Conservation (phyloP, 1,139 yeast genomes). For the Ogataea hybrid region DNA sequence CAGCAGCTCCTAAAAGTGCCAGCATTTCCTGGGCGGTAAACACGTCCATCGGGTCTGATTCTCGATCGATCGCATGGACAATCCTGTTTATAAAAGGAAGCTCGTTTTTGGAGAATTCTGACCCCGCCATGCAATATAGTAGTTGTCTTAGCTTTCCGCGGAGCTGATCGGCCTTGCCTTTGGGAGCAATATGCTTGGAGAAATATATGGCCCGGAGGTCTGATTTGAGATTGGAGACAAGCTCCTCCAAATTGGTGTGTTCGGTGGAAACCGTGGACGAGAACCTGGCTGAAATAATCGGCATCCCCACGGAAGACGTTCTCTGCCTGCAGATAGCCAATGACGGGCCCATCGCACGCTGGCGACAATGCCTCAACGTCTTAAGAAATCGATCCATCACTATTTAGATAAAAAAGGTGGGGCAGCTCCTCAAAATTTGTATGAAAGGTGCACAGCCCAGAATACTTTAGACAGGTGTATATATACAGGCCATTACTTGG, state of each 20-base stretch:
- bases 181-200: slow-evolving; percentile 26
- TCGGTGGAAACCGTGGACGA: slow-evolving; percentile 11
- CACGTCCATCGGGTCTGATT: slow-evolving; percentile 24
- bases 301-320: too few species aligned
- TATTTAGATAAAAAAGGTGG: slow-evolving; percentile 5
- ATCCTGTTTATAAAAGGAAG: slow-evolving; percentile 28
- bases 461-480: not conserved
- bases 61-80: slow-evolving; percentile 29
- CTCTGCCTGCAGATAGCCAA: too few species aligned
- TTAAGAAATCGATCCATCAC: not conserved
- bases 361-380: not conserved
- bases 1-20: slow-evolving; percentile 21
- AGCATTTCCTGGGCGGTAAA: slow-evolving; percentile 27
- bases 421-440: slow-evolving; percentile 2
- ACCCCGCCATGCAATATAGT: slow-evolving; percentile 19
- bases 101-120: slow-evolving; percentile 25
- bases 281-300: not conserved
- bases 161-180: slow-evolving; percentile 25
- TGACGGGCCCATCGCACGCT: not conserved
- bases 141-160: slow-evolving; percentile 22
- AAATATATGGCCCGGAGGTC: slow-evolving; percentile 27
- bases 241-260: slow-evolving; percentile 19
- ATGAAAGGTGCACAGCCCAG: slow-evolving; percentile 3
- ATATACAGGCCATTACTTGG: slow-evolving; percentile 1
- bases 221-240: slow-evolving; percentile 18